phyloP scores from a whole-genome alignment of 2,329 filamentous ascomycete species.

The Alternaria brassicicola region DNA sequence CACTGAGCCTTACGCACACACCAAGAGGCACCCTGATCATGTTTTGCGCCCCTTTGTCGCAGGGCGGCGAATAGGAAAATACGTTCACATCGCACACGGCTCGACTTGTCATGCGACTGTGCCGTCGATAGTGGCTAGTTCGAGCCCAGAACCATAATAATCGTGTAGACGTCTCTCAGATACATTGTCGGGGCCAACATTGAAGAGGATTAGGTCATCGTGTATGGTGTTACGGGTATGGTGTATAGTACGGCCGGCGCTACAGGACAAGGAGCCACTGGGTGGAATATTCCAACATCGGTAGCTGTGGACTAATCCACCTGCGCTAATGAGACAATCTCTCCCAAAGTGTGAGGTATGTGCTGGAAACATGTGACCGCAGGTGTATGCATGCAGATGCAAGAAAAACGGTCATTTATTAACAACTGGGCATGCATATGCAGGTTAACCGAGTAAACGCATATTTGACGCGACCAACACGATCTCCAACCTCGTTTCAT shows the following conservation, averaged over 20 bases:
- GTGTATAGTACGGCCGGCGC: not conserved
- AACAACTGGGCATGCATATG: constrained; percentile 16
- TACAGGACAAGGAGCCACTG: not conserved
- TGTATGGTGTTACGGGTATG: not conserved
- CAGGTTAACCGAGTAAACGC: constrained; percentile 15
- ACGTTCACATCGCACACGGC: constrained; percentile 5
- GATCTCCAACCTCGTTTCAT: constrained; percentile 2
- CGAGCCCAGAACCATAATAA: not conserved
- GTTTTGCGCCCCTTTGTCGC: not conserved
- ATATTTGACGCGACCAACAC: constrained; percentile 3
- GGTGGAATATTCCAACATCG: not conserved
- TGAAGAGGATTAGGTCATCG: not conserved
- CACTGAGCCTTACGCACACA: constrained; percentile 11
- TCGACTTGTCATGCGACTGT: constrained; percentile 2
- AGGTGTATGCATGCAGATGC: constrained; percentile 22
- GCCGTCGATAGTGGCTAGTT: constrained; percentile 7
- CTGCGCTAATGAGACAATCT: not conserved
- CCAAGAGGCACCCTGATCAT: not conserved
- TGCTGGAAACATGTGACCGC: constrained; percentile 21
- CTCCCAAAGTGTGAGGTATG: constrained; percentile 2
- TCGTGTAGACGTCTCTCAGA: not conserved
- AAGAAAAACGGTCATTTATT: constrained; percentile 9
- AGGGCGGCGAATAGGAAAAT: constrained; percentile 4
- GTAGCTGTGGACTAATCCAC: not conserved
- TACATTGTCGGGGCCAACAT: not conserved